A percentile compares a stretch with the other conserved stretches of the same genome.
These are phyloP conservation scores for Xerocomellus intermedius DNA, from an alignment of 768 basidiomycete species.

Conservation along the genomic window DNA sequence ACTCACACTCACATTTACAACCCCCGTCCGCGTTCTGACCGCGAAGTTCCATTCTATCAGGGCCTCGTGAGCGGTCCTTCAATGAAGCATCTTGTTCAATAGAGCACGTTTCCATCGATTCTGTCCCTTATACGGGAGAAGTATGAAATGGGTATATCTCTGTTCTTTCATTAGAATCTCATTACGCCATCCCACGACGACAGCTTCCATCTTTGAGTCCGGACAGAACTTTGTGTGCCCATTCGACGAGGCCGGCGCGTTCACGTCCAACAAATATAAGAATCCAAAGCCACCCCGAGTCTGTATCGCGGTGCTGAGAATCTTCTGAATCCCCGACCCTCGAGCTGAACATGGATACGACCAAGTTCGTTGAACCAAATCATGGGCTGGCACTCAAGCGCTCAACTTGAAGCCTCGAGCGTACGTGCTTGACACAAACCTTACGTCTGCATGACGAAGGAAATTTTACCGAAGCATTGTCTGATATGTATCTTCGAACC, in stretches of 20 bases:
- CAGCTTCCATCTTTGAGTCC: no score
- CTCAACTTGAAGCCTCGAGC: neutral
- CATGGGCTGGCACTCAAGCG: neutral
- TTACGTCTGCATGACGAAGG: neutral
- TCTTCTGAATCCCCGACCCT: neutral
- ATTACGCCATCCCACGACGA: neutral
- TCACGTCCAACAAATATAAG: neutral
- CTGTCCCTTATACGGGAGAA: no score
- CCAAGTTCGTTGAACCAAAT: neutral
- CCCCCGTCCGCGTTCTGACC: no score
- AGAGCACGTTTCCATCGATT: no score
- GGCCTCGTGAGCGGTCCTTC: no score
- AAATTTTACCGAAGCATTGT: neutral
- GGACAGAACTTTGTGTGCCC: no score
- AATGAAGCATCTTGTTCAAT: no score
- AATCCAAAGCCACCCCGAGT: neutral
- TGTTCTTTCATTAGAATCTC: no score
- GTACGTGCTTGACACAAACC: neutral
- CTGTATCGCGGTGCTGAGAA: neutral
- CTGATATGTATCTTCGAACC: neutral
- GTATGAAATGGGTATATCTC: no score
- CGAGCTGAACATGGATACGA: neutral
- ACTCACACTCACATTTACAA: no score
- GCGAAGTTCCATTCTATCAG: no score
- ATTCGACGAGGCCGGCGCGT: no score